Conservation (phyloP, 768 basidiomycete species). For the Pilatotrama ljubarskyi region DNA sequence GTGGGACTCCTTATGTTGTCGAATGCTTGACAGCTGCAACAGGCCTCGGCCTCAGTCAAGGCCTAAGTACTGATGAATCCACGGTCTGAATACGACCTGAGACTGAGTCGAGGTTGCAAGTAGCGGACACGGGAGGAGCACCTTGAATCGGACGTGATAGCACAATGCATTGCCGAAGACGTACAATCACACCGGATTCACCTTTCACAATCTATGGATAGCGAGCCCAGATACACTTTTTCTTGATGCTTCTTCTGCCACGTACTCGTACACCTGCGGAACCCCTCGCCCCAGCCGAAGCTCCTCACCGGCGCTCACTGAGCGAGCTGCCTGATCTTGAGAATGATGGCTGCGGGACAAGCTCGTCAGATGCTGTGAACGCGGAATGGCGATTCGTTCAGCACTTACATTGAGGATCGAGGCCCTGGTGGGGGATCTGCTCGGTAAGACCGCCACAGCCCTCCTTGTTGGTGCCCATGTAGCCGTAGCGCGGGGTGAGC, state of each 20-base stretch:
- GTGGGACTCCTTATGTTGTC: too few relatives aligned
- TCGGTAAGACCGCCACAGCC: slow-evolving; percentile 78
- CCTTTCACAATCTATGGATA: slow-evolving; percentile 1
- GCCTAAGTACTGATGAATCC: too few relatives aligned
- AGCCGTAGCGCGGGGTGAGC: slow-evolving; percentile 77
- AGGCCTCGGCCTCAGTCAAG: too few relatives aligned
- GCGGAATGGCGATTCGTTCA: background rate
- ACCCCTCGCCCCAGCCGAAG: background rate
- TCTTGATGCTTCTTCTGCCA: background rate
- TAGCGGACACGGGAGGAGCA: too few relatives aligned
- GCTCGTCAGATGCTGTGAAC: background rate
- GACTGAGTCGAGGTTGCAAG: too few relatives aligned
- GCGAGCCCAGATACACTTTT: background rate
- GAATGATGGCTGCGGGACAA: slow-evolving; percentile 43
- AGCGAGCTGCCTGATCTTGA: slow-evolving; percentile 45
- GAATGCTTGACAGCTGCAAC: too few relatives aligned
- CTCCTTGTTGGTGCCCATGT: slow-evolving; percentile 80
- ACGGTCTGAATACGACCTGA: too few relatives aligned
- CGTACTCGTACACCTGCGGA: slow-evolving; percentile 3
- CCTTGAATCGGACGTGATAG: too few relatives aligned
- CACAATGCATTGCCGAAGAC: too few relatives aligned
- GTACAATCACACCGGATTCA: background rate
- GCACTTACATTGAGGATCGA: slow-evolving; percentile 73
- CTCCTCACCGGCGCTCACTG: slow-evolving; percentile 17
- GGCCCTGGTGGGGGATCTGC: slow-evolving; percentile 79